These are phyloP conservation scores for Saccharomyces pastorianus DNA, from an alignment of 1,139 yeast species.

Conservation along the genomic window DNA sequence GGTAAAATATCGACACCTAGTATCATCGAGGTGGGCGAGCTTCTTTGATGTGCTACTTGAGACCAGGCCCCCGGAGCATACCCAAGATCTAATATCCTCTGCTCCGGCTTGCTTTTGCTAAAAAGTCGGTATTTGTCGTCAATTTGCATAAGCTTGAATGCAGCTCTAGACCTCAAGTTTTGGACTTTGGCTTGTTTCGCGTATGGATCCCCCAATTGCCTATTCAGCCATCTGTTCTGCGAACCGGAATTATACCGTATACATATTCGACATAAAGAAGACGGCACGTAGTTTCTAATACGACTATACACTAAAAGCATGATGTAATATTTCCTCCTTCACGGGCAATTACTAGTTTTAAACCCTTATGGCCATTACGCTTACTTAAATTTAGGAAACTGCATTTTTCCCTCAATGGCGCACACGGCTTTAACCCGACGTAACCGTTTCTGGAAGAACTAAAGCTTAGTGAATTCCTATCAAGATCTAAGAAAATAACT, in stretches of 20 bases:
- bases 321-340: neutral
- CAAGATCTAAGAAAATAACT: too few species aligned
- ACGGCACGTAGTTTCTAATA: neutral
- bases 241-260: constrained; percentile 16
- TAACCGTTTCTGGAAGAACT: neutral
- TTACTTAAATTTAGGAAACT: neutral
- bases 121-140: constrained; percentile 58
- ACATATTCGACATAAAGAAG: neutral
- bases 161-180: constrained; percentile 77
- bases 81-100: constrained; percentile 77
- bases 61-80: constrained; percentile 97
- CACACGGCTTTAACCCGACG: neutral
- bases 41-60: constrained; percentile 59
- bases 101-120: constrained; percentile 31
- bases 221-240: constrained; percentile 63
- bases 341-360: neutral
- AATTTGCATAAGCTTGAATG: constrained; percentile 70
- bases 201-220: constrained; percentile 59
- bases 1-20: constrained; percentile 82
- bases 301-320: neutral
- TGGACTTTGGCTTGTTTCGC: constrained; percentile 57
- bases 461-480: too few species aligned
- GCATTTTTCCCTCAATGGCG: neutral
- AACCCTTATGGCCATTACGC: neutral
- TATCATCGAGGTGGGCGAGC: constrained; percentile 53